Evolutionary conservation across 2,329 filamentous ascomycete species (phyloP).

Genomic region (Verticillium klebahnii): DNA sequence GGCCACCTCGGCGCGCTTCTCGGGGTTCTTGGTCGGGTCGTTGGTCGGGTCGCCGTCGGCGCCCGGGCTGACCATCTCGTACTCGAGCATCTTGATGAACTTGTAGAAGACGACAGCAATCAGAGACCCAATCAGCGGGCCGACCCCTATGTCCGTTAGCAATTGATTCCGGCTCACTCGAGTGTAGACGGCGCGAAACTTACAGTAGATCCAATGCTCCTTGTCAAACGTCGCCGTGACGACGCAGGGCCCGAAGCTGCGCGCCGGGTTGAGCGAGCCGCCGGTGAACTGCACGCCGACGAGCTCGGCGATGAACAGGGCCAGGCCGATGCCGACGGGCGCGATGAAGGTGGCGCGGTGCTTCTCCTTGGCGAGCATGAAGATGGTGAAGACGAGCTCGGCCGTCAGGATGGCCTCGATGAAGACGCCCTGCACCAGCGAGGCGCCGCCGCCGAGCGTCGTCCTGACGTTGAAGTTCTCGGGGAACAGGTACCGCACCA

Average conservation of each 20-base stretch:
- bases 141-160: conserved; percentile 19
- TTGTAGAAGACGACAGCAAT: conserved; percentile 31
- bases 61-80: conserved; percentile 41
- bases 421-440: conserved; percentile 39
- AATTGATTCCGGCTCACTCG: background rate
- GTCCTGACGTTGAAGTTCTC: conserved; percentile 37
- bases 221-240: conserved; percentile 32
- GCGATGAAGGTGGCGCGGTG: conserved; percentile 42
- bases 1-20: conserved; percentile 26
- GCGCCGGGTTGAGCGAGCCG: conserved; percentile 41
- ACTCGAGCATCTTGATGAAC: conserved; percentile 35
- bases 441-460: conserved; percentile 31
- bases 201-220: conserved; percentile 45
- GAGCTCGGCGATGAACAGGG: conserved; percentile 40
- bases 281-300: conserved; percentile 44
- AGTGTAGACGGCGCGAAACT: conserved; percentile 13
- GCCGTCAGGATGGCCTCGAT: conserved; percentile 45
- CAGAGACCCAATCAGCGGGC: conserved; percentile 26
- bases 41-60: conserved; percentile 38
- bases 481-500: conserved; percentile 37
- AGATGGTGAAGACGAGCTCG: conserved; percentile 43
- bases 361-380: conserved; percentile 48
- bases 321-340: conserved; percentile 41
- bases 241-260: conserved; percentile 41
- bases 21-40: conserved; percentile 37